Conservation (phyloP, 345 rosid genomes). For the Ceriops decandra region DNA sequence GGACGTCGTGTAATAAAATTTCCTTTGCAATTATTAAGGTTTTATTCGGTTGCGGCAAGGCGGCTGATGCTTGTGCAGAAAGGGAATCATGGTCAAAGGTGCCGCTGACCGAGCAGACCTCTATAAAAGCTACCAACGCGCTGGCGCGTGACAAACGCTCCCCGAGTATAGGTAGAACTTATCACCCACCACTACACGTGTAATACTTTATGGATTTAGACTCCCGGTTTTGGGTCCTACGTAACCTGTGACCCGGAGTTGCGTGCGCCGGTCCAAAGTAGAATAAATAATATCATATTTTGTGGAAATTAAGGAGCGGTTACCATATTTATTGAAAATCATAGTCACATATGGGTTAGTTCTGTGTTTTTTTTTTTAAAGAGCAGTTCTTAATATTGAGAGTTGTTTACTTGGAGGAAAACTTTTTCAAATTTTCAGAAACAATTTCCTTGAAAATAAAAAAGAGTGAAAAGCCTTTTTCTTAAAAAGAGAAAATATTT, state of each 20-base stretch:
- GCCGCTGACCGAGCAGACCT: conserved; percentile 26
- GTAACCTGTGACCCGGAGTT: neutral
- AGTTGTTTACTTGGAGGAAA: too few species aligned
- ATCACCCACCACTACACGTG: neutral
- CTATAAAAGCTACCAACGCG: neutral
- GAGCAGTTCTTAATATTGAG: too few species aligned
- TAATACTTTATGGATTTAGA: neutral
- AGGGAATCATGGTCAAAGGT: conserved; percentile 10
- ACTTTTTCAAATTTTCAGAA: too few species aligned
- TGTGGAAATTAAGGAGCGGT: neutral
- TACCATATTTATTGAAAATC: neutral
- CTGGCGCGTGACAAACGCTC: neutral
- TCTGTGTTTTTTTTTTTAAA: too few species aligned
- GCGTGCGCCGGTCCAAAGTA: neutral
- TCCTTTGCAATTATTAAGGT: neutral
- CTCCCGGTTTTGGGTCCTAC: neutral
- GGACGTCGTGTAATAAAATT: neutral
- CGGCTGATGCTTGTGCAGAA: neutral
- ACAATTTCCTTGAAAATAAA: too few species aligned
- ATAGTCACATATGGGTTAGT: neutral
- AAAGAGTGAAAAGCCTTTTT: too few species aligned
- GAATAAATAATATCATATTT: neutral
- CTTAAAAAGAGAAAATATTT: too few species aligned
- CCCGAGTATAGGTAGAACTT: neutral
- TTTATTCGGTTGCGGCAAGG: conserved; percentile 9